These are phyloP conservation scores for Phytophthora niederhauseri DNA, from an alignment of 352 stramenopile species.

Conservation along the genomic window DNA sequence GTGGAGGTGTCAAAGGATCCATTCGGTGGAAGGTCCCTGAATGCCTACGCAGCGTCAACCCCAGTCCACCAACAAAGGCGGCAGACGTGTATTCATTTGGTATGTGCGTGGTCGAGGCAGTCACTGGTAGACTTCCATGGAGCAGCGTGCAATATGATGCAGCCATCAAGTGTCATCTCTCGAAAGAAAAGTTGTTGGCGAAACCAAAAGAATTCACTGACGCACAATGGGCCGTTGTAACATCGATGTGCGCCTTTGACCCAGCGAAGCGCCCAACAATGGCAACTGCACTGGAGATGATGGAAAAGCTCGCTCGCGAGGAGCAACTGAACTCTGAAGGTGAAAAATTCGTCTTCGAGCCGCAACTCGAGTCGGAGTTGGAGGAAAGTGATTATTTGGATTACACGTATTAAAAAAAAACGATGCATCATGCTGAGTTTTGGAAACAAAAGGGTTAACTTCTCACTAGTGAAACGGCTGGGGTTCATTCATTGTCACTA, in stretches of 20 bases:
- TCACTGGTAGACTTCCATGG: slow-evolving; percentile 8
- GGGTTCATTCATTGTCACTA: too few relatives aligned
- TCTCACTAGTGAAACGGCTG: too few relatives aligned
- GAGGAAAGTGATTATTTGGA: slow-evolving; percentile 7
- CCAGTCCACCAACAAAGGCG: slow-evolving; percentile 2
- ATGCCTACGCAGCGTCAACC: slow-evolving; percentile 2
- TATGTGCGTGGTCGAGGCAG: slow-evolving; percentile 13
- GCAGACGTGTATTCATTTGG: slow-evolving; percentile 17
- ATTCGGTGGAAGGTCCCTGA: slow-evolving; percentile 12
- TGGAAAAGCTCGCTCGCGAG: slow-evolving; percentile 10
- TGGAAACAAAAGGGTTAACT: too few relatives aligned
- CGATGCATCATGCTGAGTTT: too few relatives aligned
- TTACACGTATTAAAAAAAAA: too few relatives aligned
- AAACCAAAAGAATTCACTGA: slow-evolving; percentile 10
- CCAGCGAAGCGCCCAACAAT: slow-evolving; percentile 15
- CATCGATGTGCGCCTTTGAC: slow-evolving; percentile 18
- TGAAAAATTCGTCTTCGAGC: background rate
- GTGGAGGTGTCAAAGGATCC: background rate
- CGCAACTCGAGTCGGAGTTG: slow-evolving; percentile 8
- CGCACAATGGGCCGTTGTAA: slow-evolving; percentile 19
- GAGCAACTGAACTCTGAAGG: slow-evolving; percentile 2
- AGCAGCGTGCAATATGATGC: background rate
- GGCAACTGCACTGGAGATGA: background rate
- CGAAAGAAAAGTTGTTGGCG: background rate
- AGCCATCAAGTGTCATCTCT: slow-evolving; percentile 11